Evolutionary conservation across 495 filamentous ascomycete species (phyloP).

Genomic region (Aspergillus kassunensis): DNA sequence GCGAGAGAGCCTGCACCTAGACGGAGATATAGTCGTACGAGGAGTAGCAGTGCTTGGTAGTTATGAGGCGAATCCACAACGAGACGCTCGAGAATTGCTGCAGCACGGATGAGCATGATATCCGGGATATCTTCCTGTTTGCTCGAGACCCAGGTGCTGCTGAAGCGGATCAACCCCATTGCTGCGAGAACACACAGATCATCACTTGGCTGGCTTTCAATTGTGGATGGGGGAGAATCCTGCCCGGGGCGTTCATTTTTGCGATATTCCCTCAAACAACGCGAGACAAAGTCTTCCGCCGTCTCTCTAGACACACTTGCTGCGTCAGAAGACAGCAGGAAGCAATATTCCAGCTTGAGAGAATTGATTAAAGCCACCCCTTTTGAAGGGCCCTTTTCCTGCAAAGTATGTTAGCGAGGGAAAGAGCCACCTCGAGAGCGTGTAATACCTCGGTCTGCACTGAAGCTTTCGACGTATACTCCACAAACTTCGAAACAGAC

Average conservation of each 20-base stretch:
- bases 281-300: constrained; percentile 42
- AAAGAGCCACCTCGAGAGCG: neutral
- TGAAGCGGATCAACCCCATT: constrained; percentile 50
- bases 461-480: constrained; percentile 26
- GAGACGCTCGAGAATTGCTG: constrained; percentile 47
- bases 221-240: constrained; percentile 28
- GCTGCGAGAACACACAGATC: constrained; percentile 54
- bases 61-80: constrained; percentile 52
- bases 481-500: constrained; percentile 34
- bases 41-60: constrained; percentile 52
- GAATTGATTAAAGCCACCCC: constrained; percentile 47
- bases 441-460: constrained; percentile 30
- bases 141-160: constrained; percentile 20
- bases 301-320: constrained; percentile 26
- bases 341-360: constrained; percentile 55
- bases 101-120: constrained; percentile 47
- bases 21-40: constrained; percentile 51
- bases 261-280: constrained; percentile 46
- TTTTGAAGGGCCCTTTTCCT: constrained; percentile 17
- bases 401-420: constrained; percentile 10
- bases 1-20: constrained; percentile 53
- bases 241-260: constrained; percentile 16
- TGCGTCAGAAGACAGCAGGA: constrained; percentile 42
- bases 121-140: constrained; percentile 22
- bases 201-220: constrained; percentile 55